Evolutionary conservation across 345 rosid genomes (phyloP).

Genomic region (Limnanthes douglasii): DNA sequence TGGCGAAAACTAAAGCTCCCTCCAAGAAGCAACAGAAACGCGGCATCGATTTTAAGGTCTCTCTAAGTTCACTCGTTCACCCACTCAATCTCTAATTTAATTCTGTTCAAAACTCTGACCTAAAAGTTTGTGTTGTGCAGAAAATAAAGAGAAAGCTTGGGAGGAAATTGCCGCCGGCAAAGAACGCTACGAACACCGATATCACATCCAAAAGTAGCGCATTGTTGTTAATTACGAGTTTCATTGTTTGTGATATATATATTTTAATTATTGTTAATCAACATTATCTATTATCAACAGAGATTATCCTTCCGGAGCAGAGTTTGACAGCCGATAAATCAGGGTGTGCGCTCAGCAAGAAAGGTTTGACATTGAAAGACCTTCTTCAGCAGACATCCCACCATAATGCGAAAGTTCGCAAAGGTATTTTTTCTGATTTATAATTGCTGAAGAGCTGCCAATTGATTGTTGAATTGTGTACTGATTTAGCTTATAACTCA

Average conservation of each 20-base stretch:
- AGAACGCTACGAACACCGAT: slow-evolving; percentile 80
- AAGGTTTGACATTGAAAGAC: slow-evolving; percentile 76
- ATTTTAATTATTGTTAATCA: not conserved
- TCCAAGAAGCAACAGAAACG: slow-evolving; percentile 77
- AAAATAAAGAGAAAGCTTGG: slow-evolving; percentile 91
- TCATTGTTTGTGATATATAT: not conserved
- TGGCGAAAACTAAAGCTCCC: slow-evolving; percentile 48
- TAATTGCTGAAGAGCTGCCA: too few relatives aligned
- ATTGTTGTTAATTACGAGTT: slow-evolving; percentile 2
- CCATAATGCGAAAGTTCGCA: slow-evolving; percentile 73
- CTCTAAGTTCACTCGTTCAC: not conserved
- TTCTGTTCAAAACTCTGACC: not conserved
- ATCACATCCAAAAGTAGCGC: slow-evolving; percentile 66
- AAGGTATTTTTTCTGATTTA: slow-evolving; percentile 20
- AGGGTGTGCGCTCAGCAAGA: slow-evolving; percentile 79
- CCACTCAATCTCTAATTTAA: not conserved
- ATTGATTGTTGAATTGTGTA: not conserved
- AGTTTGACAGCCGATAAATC: slow-evolving; percentile 64
- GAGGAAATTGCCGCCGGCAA: slow-evolving; percentile 73
- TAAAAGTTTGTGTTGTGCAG: slow-evolving; percentile 16
- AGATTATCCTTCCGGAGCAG: slow-evolving; percentile 83
- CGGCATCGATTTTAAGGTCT: slow-evolving; percentile 72
- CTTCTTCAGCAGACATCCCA: slow-evolving; percentile 79
- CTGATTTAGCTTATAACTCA: too few relatives aligned
- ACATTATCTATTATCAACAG: slow-evolving; percentile 19